Conservation (phyloP, 768 basidiomycete genomes). For the Agaricus bisporus region DNA sequence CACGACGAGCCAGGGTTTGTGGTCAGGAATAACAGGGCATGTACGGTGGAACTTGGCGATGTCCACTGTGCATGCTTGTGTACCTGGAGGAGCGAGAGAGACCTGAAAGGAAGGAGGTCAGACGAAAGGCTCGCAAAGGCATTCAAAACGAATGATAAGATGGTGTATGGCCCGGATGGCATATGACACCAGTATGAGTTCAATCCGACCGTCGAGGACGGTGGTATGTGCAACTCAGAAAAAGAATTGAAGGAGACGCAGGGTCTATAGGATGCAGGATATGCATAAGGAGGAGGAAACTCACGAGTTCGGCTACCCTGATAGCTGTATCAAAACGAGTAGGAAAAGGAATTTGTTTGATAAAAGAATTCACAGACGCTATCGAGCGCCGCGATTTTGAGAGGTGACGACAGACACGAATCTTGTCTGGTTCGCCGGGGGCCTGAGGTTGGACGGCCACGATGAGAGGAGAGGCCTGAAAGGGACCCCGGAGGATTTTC, state of each 20-base stretch:
- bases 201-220: too few species aligned
- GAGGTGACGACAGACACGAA: conserved; percentile 21
- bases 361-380: conserved; percentile 19
- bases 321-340: conserved; percentile 21
- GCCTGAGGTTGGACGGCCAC: conserved; percentile 18
- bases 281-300: too few species aligned
- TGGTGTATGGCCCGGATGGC: too few species aligned
- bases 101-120: too few species aligned
- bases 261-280: too few species aligned
- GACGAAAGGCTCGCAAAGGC: too few species aligned
- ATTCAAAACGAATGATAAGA: too few species aligned
- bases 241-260: too few species aligned
- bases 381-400: conserved; percentile 15
- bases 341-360: conserved; percentile 19
- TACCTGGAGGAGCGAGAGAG: conserved; percentile 12
- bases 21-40: conserved; percentile 18
- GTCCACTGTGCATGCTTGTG: conserved; percentile 22
- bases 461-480: conserved; percentile 24
- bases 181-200: too few species aligned
- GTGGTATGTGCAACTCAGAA: too few species aligned
- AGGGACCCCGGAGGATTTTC: conserved; percentile 23
- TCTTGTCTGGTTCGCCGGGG: conserved; percentile 18
- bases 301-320: conserved; percentile 20
- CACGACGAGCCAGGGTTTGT: conserved; percentile 24
- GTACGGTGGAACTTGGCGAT: conserved; percentile 26